These are phyloP conservation scores for Capsaspora owczarzaki DNA, from an alignment of 78 protist species.

Conservation along the genomic window DNA sequence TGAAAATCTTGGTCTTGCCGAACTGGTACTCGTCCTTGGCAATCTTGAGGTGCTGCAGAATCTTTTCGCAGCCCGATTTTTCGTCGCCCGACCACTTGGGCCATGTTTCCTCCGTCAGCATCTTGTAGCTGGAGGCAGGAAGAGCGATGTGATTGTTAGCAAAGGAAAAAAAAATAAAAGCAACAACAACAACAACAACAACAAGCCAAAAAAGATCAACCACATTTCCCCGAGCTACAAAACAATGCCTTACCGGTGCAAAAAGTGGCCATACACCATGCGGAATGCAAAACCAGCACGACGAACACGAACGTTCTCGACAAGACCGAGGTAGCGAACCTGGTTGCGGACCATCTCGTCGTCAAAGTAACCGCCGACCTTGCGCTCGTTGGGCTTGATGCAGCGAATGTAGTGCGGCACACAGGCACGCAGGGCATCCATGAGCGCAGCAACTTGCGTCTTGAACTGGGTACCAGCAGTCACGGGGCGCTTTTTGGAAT, in stretches of 20 bases:
- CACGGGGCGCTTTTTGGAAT: slow-evolving; percentile 9
- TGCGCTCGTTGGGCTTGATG: slow-evolving; percentile 72
- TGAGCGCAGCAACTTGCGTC: background rate
- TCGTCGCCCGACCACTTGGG: background rate
- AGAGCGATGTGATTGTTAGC: background rate
- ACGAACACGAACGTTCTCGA: slow-evolving; percentile 82
- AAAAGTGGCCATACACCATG: slow-evolving; percentile 44
- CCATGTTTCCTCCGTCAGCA: slow-evolving; percentile 18
- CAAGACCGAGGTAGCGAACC: slow-evolving; percentile 71
- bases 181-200: no score
- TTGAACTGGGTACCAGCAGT: slow-evolving; percentile 11
- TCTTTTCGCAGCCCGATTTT: background rate
- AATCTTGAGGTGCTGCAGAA: background rate
- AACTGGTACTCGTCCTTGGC: background rate
- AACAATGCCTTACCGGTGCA: slow-evolving; percentile 36
- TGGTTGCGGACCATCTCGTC: background rate
- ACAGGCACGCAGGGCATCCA: slow-evolving; percentile 8
- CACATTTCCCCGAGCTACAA: background rate
- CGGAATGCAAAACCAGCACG: slow-evolving; percentile 85
- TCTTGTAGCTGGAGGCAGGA: no score
- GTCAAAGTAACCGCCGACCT: slow-evolving; percentile 16
- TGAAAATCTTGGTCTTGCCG: slow-evolving; percentile 6
- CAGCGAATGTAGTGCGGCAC: slow-evolving; percentile 79
- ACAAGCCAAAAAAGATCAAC: background rate
- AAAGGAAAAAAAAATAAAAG: background rate